Evolutionary conservation across 495 filamentous ascomycete genomes (phyloP), one percentile per base, ranked within the genome.

Genomic region (Symbiotaphrina buchneri): DNA sequence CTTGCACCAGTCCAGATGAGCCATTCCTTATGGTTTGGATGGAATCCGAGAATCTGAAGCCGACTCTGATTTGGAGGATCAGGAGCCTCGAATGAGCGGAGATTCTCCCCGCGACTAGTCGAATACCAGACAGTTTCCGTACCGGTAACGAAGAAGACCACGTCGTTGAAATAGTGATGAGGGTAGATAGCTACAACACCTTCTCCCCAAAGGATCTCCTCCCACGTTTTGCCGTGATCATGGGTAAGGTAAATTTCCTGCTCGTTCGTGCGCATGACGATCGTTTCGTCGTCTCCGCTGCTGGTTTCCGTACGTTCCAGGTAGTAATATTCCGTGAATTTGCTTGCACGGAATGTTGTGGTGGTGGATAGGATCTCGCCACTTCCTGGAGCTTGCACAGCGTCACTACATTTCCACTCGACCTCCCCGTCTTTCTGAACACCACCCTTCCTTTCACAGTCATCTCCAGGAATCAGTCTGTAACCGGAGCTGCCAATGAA

Each of bases 391-490:
- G 55, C 30, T 5, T 49, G 53, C 10, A 39, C 29, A 11, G 44
- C 46, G 29, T 71, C 61, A 21, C 47, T 49, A 45, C 71, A 76
- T 11, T 58, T 43, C 11, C 60, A 56, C 40, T 75, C 62, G 8
- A 68, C 55, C 5, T 56, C 56, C 17, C 69, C 56, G 43, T 75
- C 74, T 41, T 69, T 71, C 11, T 62, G 52, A 6, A 55, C 49
- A 18, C 37, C 39, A 21, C 58, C 56, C 21, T 57, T 54, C 14
- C 59, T 64, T 38, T 74, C 63, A 52, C 87, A 97, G 13, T 60
- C 61, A 47, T 97, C 84, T 3, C 87, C 90, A 6, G 85, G 84
- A 31, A 97, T 94, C 44, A 80, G 63, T 32, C 84, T 68, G 59
- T 78, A 97, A 17, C 87, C 87, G 18, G 85, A 93, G 4, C 71